Evolutionary conservation across 2,329 filamentous ascomycete species (phyloP).

Genomic region (Aaosphaeria arxii): DNA sequence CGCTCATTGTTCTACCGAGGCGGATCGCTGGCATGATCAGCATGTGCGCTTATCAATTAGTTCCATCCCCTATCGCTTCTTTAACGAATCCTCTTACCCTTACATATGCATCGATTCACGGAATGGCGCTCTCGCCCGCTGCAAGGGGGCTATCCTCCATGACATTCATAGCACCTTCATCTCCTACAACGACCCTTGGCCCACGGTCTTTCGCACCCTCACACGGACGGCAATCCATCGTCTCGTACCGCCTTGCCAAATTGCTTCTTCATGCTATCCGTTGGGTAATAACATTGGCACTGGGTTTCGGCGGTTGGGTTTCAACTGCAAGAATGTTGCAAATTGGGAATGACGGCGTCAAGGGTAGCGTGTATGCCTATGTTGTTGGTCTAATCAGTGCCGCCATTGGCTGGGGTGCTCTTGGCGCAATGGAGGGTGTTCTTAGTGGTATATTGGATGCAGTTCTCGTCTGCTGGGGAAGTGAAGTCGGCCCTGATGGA

Average conservation of each 20-base stretch:
- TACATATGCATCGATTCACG: slow-evolving; percentile 92
- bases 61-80: slow-evolving; percentile 80
- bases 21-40: slow-evolving; percentile 68
- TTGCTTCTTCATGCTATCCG: slow-evolving; percentile 86
- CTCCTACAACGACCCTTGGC: slow-evolving; percentile 66
- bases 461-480: slow-evolving; percentile 90
- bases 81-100: slow-evolving; percentile 89
- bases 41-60: slow-evolving; percentile 72
- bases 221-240: slow-evolving; percentile 53
- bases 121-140: slow-evolving; percentile 73
- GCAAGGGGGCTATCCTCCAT: slow-evolving; percentile 79
- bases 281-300: slow-evolving; percentile 82
- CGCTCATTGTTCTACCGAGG: slow-evolving; percentile 77
- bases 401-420: slow-evolving; percentile 90
- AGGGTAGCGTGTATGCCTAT: slow-evolving; percentile 90
- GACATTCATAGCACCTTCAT: slow-evolving; percentile 70
- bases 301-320: slow-evolving; percentile 97
- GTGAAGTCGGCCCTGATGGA: slow-evolving; percentile 59
- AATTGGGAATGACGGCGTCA: slow-evolving; percentile 52
- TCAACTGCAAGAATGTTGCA: slow-evolving; percentile 78
- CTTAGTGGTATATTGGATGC: slow-evolving; percentile 84
- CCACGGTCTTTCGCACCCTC: slow-evolving; percentile 38
- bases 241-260: slow-evolving; percentile 88
- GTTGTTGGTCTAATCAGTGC: slow-evolving; percentile 88
- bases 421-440: slow-evolving; percentile 88